phyloP scores from a whole-genome alignment of 108 stramenopile species.

The Nitzschia palea region DNA sequence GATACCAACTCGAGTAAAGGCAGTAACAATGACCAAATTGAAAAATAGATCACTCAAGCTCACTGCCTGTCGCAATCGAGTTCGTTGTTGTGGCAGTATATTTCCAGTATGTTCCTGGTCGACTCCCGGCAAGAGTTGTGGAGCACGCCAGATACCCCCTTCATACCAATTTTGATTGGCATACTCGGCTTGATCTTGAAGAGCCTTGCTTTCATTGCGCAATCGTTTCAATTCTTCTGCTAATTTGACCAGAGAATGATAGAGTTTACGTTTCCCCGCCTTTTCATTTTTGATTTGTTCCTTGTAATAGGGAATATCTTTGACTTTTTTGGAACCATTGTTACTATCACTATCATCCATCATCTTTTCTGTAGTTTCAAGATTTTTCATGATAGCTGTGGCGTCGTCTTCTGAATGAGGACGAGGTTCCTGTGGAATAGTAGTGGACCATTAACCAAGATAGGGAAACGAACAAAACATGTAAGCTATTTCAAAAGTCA shows the following conservation, averaged over 20 bases:
- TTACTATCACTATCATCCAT: not conserved
- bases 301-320: slow-evolving; percentile 30
- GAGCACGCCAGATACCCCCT: slow-evolving; percentile 81
- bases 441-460: too few species aligned
- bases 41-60: slow-evolving; percentile 74
- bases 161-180: slow-evolving; percentile 74
- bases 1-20: slow-evolving; percentile 73
- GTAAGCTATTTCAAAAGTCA: too few species aligned
- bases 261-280: slow-evolving; percentile 78
- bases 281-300: slow-evolving; percentile 58
- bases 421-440: too few species aligned
- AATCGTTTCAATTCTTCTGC: slow-evolving; percentile 65
- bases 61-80: slow-evolving; percentile 50
- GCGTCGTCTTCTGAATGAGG: slow-evolving; percentile 3
- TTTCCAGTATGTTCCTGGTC: slow-evolving; percentile 13
- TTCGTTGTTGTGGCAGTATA: slow-evolving; percentile 14
- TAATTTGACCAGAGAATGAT: slow-evolving; percentile 69
- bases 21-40: slow-evolving; percentile 77
- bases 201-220: slow-evolving; percentile 31
- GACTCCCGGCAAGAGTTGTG: slow-evolving; percentile 54
- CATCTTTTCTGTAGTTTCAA: not conserved
- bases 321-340: not conserved
- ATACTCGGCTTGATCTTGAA: slow-evolving; percentile 50
- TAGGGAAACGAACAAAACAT: too few species aligned
- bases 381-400: slow-evolving; percentile 1